Base-by-base conservation (phyloP, 345 rosid genomes). In the Eucalyptus marginata region DNA sequence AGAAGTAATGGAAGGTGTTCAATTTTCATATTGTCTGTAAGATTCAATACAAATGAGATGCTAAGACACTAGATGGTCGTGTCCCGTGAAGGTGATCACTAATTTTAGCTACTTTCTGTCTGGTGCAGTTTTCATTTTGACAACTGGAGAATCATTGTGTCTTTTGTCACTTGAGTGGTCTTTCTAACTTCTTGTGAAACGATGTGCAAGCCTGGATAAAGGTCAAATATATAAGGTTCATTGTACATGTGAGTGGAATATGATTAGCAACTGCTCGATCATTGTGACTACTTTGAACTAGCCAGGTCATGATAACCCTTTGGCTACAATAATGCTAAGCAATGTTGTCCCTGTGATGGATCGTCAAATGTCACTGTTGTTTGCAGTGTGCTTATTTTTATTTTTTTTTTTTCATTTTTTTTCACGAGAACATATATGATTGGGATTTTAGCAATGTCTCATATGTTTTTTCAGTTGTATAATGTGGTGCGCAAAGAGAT, bases 401-500 rank as follows among this genome's bases (percentile, higher is more conserved):
- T 33, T 68, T 25, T 14, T 40, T 40, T 3, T 20, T 40, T 36
- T 10, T 76, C 81, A 10, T 11, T 20, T 76, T 36, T 36, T 20
- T 52, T 52, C 56, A 40, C 3, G 5, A 76, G 27, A 40, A 18
- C 15, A 40, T 76, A 5, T 76, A 18, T 76, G 83, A 76, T 36
- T 36, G 47, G 27, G 83, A 76, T 40, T 20, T 76, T 40, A 40
- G 83, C 3, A 14, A 36, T 10, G 27, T 76, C 47, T 76, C 24
- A 20, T 76, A 46, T 80, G 46, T 33, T 50, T 68, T 68, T 68
- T 68, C 95, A 98, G 99, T 89, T 98, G 43, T 97, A 96, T 88
- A 94, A 95, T 80, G 95, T 96, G 49, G 96, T 96, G 87, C 97
- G 98, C 7, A 94, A 92, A 93, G 98, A 98, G 90, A 96, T 98